phyloP scores from a whole-genome alignment of 2,329 filamentous ascomycete species.

The Colletotrichum falcatum region DNA sequence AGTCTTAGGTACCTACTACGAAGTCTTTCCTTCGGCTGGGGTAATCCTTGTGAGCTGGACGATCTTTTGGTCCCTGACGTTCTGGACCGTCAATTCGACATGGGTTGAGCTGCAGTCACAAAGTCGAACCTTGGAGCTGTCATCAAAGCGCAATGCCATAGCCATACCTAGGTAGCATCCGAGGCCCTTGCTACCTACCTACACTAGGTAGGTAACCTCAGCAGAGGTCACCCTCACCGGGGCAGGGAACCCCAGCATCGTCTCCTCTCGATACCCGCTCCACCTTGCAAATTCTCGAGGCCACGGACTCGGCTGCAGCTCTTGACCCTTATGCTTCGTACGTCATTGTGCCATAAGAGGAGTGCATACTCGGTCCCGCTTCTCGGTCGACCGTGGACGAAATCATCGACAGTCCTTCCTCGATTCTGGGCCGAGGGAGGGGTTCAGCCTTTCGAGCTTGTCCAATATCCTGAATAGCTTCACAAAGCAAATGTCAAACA shows the following conservation, averaged over 20 bases:
- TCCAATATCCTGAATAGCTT: background rate
- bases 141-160: slow-evolving; percentile 19
- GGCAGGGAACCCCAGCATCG: slow-evolving; percentile 1
- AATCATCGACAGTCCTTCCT: slow-evolving; percentile 9
- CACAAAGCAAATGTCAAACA: background rate
- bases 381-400: slow-evolving; percentile 18
- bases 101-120: slow-evolving; percentile 32
- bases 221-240: slow-evolving; percentile 5
- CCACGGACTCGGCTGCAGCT: slow-evolving; percentile 1
- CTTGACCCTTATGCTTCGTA: background rate
- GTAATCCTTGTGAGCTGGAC: slow-evolving; percentile 17
- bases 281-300: background rate
- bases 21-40: slow-evolving; percentile 6
- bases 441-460: background rate
- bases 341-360: slow-evolving; percentile 24
- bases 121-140: slow-evolving; percentile 22
- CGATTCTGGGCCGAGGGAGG: slow-evolving; percentile 13
- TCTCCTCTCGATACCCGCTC: background rate
- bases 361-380: slow-evolving; percentile 25
- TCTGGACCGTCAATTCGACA: slow-evolving; percentile 29
- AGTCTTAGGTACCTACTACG: background rate
- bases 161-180: slow-evolving; percentile 16
- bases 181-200: slow-evolving; percentile 1
- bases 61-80: slow-evolving; percentile 40
- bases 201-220: background rate